Evolutionary conservation across 371 early-diverging fungal genomes (phyloP), one percentile per base, ranked within the genome.

Genomic region (Choanephora cucurbitarum): DNA sequence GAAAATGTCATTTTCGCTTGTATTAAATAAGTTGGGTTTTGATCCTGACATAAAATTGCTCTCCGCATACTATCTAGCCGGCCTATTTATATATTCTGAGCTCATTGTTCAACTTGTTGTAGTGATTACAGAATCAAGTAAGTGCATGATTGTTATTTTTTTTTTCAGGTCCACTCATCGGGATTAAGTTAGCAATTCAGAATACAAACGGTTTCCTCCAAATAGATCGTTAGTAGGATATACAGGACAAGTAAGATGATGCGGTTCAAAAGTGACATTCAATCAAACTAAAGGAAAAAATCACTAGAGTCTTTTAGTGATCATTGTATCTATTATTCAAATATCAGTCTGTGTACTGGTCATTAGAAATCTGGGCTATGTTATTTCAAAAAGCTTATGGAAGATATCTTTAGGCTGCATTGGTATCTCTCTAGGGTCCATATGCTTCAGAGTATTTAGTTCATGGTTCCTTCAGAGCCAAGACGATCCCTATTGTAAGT

Each of bases 181-280:
- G 4, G 4, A 13, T 14, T 18, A 7, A 53, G 53, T 53, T 4
- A 53, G 53, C n/a, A 53, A 53, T 22, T 31, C 53, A 3, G 13
- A n/a, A 21, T 53, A 44, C 9, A 53, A 34, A 44, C 31, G 33
- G n/a, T 53, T 34, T 34, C 53, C 53, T 1, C 31, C 53, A n/a
- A 32, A 34, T 14, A 10, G 14, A 1, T 13, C 22, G 15, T 44
- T 53, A 44, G 15, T 53, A 1, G 53, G 44, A 11, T 53, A 53
- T 44, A 53, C 53, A 8, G 53, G 53, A 24, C 53, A 53, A 17
- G 53, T 53, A 53, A 24, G 33, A n/a, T n/a, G n/a, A n/a, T 14
- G 22, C 8, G 43, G 10, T 11, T 13, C 8, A 5, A n/a, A 19
- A 7, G 11, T 32, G 14, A 52, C 9, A 41, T 13, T 17, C 42